Conservation (phyloP, 129 eudicot genomes). For the Tagetes patula region DNA sequence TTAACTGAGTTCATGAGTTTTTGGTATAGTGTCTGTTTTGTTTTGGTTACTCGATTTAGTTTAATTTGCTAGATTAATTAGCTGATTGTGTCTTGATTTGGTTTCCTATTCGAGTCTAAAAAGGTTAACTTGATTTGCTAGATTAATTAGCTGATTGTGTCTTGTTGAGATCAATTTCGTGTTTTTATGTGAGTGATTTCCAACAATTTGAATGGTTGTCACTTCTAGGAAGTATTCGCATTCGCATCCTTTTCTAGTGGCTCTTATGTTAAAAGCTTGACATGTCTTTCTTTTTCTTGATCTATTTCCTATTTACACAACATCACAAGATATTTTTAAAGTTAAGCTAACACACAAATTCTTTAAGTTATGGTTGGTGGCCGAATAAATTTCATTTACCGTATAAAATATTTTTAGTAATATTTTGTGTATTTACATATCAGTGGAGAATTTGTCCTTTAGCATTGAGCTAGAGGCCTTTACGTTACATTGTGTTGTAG, state of each 20-base stretch:
- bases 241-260: not conserved
- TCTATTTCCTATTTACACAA: not conserved
- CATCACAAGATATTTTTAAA: not conserved
- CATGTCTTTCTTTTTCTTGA: constrained; percentile 6
- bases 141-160: no score
- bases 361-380: not conserved
- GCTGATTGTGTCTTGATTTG: no score
- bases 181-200: no score
- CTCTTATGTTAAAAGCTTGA: not conserved
- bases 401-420: not conserved
- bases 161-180: no score
- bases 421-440: not conserved
- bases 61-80: no score
- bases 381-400: not conserved
- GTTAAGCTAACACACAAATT: not conserved
- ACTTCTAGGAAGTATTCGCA: not conserved
- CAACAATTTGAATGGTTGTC: not conserved
- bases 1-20: no score
- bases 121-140: no score
- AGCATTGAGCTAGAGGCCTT: constrained; percentile 9
- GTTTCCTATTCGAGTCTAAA: no score
- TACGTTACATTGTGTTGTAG: not conserved
- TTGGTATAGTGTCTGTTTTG: no score
- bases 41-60: no score
- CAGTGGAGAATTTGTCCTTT: not conserved